Evolutionary conservation across 768 basidiomycete species (phyloP).

Genomic region (Pulveroboletus sp.): DNA sequence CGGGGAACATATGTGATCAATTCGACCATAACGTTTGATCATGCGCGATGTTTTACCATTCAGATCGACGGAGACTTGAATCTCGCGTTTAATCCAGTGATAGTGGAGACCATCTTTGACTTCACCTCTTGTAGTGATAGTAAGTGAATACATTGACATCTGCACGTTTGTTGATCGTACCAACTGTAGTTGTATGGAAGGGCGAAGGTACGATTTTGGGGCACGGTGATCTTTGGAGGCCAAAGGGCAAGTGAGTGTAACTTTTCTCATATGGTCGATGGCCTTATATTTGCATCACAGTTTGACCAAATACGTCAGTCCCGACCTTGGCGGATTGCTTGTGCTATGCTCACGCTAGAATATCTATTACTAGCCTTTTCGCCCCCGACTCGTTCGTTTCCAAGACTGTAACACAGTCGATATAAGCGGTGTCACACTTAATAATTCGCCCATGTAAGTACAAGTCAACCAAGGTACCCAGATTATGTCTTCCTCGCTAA

Average conservation of each 20-base stretch:
- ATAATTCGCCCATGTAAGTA: constrained; percentile 8
- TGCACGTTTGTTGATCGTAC: background rate
- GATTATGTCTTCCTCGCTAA: background rate
- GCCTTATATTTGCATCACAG: background rate
- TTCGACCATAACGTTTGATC: background rate
- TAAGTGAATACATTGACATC: background rate
- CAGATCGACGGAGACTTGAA: constrained; percentile 4
- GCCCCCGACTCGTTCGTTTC: constrained; percentile 8
- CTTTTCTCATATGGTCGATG: background rate
- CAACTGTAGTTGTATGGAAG: constrained; percentile 2
- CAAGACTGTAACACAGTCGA: constrained; percentile 3
- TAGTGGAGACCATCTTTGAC: background rate
- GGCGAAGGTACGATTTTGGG: constrained; percentile 7
- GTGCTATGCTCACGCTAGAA: background rate
- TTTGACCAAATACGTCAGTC: constrained; percentile 1
- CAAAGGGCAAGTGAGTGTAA: background rate
- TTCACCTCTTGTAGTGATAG: constrained; percentile 3
- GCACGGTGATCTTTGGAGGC: constrained; percentile 4
- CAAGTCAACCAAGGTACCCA: too few species aligned
- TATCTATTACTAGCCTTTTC: constrained; percentile 3
- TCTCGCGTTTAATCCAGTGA: background rate
- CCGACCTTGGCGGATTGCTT: background rate
- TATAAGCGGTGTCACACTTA: constrained; percentile 14
- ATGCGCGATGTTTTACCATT: background rate
- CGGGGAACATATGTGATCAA: constrained; percentile 1